These are phyloP conservation scores for Cladosporium sp. DNA, from an alignment of 2,329 filamentous ascomycete species.

Conservation along the genomic window DNA sequence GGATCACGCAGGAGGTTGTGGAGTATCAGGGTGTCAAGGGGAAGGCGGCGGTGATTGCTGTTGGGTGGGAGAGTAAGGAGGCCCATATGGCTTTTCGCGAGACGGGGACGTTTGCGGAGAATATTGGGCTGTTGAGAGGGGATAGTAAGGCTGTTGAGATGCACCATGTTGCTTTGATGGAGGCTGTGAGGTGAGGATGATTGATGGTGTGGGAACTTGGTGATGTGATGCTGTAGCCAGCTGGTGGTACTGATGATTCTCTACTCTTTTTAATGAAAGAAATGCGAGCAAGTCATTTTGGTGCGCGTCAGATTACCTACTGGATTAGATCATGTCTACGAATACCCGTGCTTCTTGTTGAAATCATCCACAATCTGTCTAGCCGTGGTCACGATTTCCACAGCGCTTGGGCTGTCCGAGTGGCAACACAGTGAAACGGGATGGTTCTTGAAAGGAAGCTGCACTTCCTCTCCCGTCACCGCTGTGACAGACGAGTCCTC, in stretches of 20 bases:
- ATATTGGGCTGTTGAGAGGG: slow-evolving; percentile 39
- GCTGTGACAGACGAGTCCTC: slow-evolving; percentile 37
- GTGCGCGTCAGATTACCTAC: too few relatives aligned
- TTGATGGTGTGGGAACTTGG: too few relatives aligned
- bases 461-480: slow-evolving; percentile 38
- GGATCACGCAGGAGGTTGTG: slow-evolving; percentile 25
- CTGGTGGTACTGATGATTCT: too few relatives aligned
- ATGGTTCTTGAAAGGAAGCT: slow-evolving; percentile 39
- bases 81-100: slow-evolving; percentile 45
- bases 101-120: slow-evolving; percentile 41
- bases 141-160: slow-evolving; percentile 40
- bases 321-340: slow-evolving; percentile 1
- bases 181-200: slow-evolving; percentile 17
- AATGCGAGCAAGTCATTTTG: too few relatives aligned
- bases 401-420: slow-evolving; percentile 40
- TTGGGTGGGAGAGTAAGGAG: slow-evolving; percentile 51
- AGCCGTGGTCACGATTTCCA: slow-evolving; percentile 41
- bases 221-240: too few relatives aligned
- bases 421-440: slow-evolving; percentile 42
- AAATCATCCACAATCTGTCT: slow-evolving; percentile 40
- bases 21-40: slow-evolving; percentile 34
- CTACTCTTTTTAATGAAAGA: too few relatives aligned
- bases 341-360: slow-evolving; percentile 28
- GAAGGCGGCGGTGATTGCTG: slow-evolving; percentile 38
- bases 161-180: slow-evolving; percentile 41